Conservation (phyloP, 768 basidiomycete genomes). For the Calocybe gangraenosa region DNA sequence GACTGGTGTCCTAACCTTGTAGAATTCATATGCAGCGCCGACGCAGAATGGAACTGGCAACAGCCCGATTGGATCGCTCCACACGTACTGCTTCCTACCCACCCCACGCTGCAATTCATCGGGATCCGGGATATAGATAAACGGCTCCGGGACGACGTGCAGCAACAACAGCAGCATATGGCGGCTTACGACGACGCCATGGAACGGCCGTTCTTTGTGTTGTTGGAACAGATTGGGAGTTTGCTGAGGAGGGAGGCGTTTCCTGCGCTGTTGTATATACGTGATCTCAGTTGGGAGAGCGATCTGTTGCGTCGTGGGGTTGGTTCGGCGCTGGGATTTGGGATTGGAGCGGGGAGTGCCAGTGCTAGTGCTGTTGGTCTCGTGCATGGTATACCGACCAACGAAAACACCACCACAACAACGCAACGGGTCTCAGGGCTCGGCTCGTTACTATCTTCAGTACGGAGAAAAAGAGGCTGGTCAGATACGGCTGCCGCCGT, state of each 20-base stretch:
- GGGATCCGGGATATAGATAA: constrained; percentile 71
- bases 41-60: constrained; percentile 81
- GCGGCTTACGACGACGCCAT: constrained; percentile 4
- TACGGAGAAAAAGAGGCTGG: neutral
- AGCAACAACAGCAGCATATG: neutral
- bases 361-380: constrained; percentile 2
- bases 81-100: constrained; percentile 63
- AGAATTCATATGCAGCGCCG: constrained; percentile 71
- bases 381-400: constrained; percentile 1
- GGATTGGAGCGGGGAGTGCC: constrained; percentile 2
- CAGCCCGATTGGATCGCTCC: constrained; percentile 79
- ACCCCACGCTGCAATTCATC: constrained; percentile 59
- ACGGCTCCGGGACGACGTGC: constrained; percentile 44
- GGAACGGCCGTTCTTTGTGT: constrained; percentile 48
- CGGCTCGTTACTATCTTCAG: neutral
- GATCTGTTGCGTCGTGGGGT: constrained; percentile 45
- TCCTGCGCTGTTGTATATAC: constrained; percentile 53
- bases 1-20: constrained; percentile 65
- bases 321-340: neutral
- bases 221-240: constrained; percentile 61
- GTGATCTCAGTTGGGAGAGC: constrained; percentile 62
- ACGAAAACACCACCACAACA: no score
- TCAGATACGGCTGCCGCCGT: neutral
- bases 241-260: constrained; percentile 57
- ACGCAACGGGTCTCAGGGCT: no score